Percentiles rank a stretch among this genome's conserved stretches.
Evolutionary conservation across 116 monocot species (phyloP).

Genomic region (Papilionanthe hybrid): DNA sequence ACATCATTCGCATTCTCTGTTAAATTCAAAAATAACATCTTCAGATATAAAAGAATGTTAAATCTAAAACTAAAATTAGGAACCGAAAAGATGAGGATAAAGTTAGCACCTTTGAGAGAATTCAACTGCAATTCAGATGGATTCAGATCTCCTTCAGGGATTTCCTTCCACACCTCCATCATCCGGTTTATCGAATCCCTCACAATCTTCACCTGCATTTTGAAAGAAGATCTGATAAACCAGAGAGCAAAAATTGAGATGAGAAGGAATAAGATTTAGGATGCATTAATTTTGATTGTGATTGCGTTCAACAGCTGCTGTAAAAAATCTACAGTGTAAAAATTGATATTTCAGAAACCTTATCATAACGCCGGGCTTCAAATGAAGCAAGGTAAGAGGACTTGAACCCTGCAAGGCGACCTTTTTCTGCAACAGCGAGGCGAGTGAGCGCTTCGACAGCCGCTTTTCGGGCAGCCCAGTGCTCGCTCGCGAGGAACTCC

Average conservation of each 20-base stretch:
- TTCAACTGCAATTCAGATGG: constrained; percentile 10
- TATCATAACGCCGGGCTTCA: constrained; percentile 77
- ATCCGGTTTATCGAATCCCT: constrained; percentile 83
- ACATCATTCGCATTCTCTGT: constrained; percentile 35
- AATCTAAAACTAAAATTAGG: too few relatives aligned
- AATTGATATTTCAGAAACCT: constrained; percentile 24
- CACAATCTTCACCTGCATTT: constrained; percentile 85
- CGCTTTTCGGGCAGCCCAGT: constrained; percentile 90
- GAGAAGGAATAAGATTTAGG: not conserved
- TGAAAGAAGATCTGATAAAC: not conserved
- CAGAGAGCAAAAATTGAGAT: not conserved
- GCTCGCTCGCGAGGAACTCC: constrained; percentile 65
- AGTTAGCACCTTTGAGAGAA: constrained; percentile 35
- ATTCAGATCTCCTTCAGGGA: constrained; percentile 33
- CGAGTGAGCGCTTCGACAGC: constrained; percentile 66
- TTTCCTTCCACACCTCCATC: constrained; percentile 83
- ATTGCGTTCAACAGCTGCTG: too few relatives aligned
- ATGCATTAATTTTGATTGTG: too few relatives aligned
- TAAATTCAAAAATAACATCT: constrained; percentile 1
- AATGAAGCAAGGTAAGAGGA: constrained; percentile 58
- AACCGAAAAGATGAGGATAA: not conserved
- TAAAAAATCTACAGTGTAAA: too few relatives aligned
- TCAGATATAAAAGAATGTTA: not conserved
- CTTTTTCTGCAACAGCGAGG: constrained; percentile 34
- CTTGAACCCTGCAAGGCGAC: constrained; percentile 54